Evolutionary conservation across 257 asterid genomes (phyloP), one percentile per base, ranked within the genome.

Genomic region (Jasminum sambac): DNA sequence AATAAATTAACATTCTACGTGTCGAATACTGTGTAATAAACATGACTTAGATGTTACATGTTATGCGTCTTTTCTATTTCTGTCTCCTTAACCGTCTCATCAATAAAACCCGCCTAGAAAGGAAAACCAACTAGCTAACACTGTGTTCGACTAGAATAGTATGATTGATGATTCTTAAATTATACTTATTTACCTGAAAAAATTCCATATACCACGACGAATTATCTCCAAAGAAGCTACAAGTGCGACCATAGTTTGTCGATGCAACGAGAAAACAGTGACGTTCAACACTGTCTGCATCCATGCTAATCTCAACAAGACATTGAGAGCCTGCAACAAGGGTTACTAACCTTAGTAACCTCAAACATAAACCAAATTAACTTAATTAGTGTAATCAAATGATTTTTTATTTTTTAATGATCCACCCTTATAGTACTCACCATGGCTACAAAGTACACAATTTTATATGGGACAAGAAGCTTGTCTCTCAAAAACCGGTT

Each of bases 151-250:
- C 36, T 4, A 4, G 4, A 30, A 30, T 30, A 30, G 36, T 4
- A 30, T 30, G 4, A 30, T 30, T 30, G 36, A 30, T 30, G 36
- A 30, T 30, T 30, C 1, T 30, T 1, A 30, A 30, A 30, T 30
- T 30, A 30, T 30, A 1, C 4, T 30, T 17, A 52, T 16, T 17
- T 11, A 55, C 95, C 92, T 84, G 82, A 86, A 88, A 67, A 88
- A 86, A 69, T 79, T 88, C 95, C 95, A 88, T 12, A 88, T 23
- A 34, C 95, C 88, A 1, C 95, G 95, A 25, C 90, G 90, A 73
- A 86, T 50, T 61, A 88, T 86, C 81, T 88, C 95, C 10, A 88
- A 70, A 73, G 76, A 65, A 11, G 95, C 88, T 71, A 88, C 73
- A 40, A 82, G 76, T 4, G 84, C 62, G 40, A 62, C 65, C 78